Percentiles rank a stretch among this genome's conserved stretches.
These are phyloP conservation scores for Gossypium turneri DNA, from an alignment of 345 rosid species.

Conservation along the genomic window DNA sequence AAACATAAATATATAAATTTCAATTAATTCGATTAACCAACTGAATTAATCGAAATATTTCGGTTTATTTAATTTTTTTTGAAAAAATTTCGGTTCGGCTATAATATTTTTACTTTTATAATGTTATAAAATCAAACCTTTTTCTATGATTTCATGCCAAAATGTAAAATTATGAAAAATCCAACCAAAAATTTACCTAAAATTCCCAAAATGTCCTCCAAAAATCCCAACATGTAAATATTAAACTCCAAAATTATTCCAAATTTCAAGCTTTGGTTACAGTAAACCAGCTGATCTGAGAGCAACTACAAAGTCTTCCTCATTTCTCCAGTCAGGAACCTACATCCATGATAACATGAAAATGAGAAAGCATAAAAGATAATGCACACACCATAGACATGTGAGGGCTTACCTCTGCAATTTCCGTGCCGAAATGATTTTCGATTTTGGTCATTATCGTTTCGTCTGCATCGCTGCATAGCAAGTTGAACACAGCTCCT, in stretches of 20 bases:
- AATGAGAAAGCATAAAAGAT: conserved; percentile 1
- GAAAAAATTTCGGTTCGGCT: rapidly evolving
- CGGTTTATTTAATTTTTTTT: too few relatives aligned
- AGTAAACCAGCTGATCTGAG: conserved; percentile 49
- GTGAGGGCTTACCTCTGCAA: conserved; percentile 44
- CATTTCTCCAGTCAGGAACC: conserved; percentile 45
- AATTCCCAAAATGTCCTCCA: too few relatives aligned
- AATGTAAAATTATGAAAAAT: too few relatives aligned
- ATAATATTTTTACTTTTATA: too few relatives aligned
- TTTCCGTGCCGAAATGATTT: conserved; percentile 43
- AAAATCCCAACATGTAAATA: too few relatives aligned
- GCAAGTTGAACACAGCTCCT: conserved; percentile 85
- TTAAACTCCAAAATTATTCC: too few relatives aligned
- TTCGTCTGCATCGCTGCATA: conserved; percentile 42
- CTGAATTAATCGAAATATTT: too few relatives aligned
- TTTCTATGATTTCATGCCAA: too few relatives aligned
- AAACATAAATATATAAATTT: too few relatives aligned
- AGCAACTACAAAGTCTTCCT: conserved; percentile 42
- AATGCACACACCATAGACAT: neutral
- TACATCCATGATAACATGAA: conserved; percentile 16
- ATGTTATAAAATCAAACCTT: too few relatives aligned
- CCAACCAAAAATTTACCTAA: too few relatives aligned
- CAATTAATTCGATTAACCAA: rapidly evolving
- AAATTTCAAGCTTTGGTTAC: neutral
- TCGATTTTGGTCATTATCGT: conserved; percentile 68